Evolutionary conservation across 305 asterid species (phyloP), one percentile per base, ranked within the genome.

Genomic region (Fraxinus xanthoxyloides): DNA sequence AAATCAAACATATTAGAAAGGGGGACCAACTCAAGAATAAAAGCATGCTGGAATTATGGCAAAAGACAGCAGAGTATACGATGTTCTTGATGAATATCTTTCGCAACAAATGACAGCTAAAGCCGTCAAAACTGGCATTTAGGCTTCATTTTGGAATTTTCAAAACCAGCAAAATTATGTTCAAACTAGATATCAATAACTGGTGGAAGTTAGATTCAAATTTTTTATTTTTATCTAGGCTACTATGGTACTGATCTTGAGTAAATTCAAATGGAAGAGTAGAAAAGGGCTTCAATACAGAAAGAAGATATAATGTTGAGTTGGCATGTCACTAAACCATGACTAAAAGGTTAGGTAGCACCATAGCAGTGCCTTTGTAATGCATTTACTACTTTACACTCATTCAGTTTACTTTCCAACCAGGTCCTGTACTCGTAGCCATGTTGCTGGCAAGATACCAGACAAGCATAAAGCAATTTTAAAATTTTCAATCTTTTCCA

Each of bases 1-100:
- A 21, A 51, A 79, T 75, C 32, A 79, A 65, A 83, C 72, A 73
- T 35, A 77, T 59, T 12, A 69, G 65, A 56, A 81, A 75, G 0
- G 65, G 75, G 3, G 40, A 46, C 28, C 79, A 8, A 24, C 28
- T 19, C 69, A 54, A 69, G 34, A 77, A 69, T n/a, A 72, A 17
- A 78, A 65, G 81, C 74, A 63, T 36, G 51, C 32, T 30, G 31
- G 67, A 67, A 76, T 72, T 69, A 17, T 72, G 63, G 30, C 46
- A 56, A 38, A 43, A 74, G 35, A 75, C 34, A 35, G 59, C 77
- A n/a, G 24, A 54, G 8, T 31, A 0, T 32, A 0, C 1, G 5
- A 28, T 31, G 23, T n/a, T 75, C 48, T 17, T 26, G 30, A 26
- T 26, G 30, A 26, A 26, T 26, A 72, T 46, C 72, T 48, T 31